Evolutionary conservation across 2,329 filamentous ascomycete genomes (phyloP), one percentile per base, ranked within the genome.

Genomic region (Claviceps pusilla): DNA sequence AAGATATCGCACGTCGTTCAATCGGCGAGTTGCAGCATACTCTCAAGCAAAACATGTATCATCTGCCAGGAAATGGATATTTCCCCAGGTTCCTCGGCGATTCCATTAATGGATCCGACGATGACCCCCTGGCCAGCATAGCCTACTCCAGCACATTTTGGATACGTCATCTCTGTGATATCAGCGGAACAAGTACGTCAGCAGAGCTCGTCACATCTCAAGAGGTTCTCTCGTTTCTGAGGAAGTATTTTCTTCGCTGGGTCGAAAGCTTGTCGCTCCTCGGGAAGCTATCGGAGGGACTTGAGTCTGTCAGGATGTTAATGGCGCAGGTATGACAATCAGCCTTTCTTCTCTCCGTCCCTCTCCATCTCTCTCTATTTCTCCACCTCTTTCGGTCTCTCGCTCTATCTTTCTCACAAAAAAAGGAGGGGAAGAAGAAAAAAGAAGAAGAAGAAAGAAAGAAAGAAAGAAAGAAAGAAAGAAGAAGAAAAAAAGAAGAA

Each of bases 41-140:
- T 12, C 59, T 74, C 4, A 60, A 54, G 42, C 63, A 65, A 3
- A 65, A 74, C 50, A 69, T 73, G 0, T 73, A 69, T 51, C 35
- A 56, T 4, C 43, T 74, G 3, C 24, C 55, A 39, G 51, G 51
- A 31, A 55, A 55, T 56, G 64, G 45, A 29, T 58, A 54, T 56
- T 61, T 54, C 59, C 67, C 58, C 59, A 60, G 52, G n/a, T 9
- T 59, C 11, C 51, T 57, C 3, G 51, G 53, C n/a, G 51, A 52
- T 49, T 37, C 39, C 7, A 46, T 48, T 35, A 42, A 60, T 54
- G 41, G 42, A 52, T 35, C 57, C 53, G 45, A 53, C n/a, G 53
- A 53, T 16, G 55, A 62, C 42, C 59, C 59, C 1, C 45, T 62
- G 29, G 51, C 60, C 4, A 24, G 61, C 5, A 51, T 62, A 37